Base-by-base conservation (phyloP, 768 basidiomycete species). In the Russula virescens region DNA sequence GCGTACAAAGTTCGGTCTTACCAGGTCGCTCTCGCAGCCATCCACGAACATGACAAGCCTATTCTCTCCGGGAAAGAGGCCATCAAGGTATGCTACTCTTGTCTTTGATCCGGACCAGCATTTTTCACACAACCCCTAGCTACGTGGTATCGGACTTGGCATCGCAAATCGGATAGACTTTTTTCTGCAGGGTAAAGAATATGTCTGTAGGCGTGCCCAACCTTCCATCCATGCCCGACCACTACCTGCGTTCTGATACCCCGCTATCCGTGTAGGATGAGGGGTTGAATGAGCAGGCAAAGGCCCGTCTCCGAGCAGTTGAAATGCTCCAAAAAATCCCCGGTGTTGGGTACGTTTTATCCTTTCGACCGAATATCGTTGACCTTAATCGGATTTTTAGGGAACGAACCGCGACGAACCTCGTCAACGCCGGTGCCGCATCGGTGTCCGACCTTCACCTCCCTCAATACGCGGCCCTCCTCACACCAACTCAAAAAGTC, bases 341-440 rank as follows among this genome's bases (percentile, higher is more conserved):
- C 11, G 77, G 80, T 4, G 74, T 85, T 64, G 83, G 84, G 83
- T 83, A 68, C 54, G 73, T 61, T 52, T n/a, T 6, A 23, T 8
- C 14, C 34, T 34, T 46, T n/a, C 18, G 58, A 38, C 2, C 6
- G 10, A 11, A 11, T 38, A 2, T 43, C 18, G 5, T 43, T 4
- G 16, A 3, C 13, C 42, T 19, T 43, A 4, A 43, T 16, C 42
- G 1, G 7, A 62, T 49, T 47, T 57, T 43, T 48, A 70, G 72
- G 45, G 14, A 25, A 23, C 55, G 47, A 14, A 71, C 71, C 23
- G 83, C 83, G 10, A 70, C 74, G 40, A 68, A 75, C n/a, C 75
- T 87, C 3, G 76, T 80, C 45, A 75, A 76, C 7, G 80, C 78
- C 6, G 86, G 86, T 5, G 83, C 82, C 62, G 71, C 58, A 56